These are phyloP conservation scores for Ambrosiella cleistominuta DNA, from an alignment of 2,329 filamentous ascomycete genomes.

Conservation along the genomic window DNA sequence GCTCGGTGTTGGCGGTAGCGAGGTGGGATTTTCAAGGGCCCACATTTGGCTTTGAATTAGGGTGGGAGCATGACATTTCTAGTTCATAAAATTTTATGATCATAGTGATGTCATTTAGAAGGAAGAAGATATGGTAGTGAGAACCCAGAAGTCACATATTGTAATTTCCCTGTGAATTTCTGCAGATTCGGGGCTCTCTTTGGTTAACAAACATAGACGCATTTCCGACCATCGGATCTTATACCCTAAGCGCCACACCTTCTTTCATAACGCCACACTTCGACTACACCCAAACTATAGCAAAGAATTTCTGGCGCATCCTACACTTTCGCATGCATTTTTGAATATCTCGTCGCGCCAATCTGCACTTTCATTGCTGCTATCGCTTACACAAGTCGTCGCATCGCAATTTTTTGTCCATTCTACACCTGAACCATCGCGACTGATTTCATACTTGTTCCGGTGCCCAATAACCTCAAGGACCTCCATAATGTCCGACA, in stretches of 20 bases:
- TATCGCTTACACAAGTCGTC: background rate
- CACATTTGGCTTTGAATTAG: background rate
- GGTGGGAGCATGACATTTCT: background rate
- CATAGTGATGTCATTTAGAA: background rate
- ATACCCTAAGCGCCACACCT: background rate
- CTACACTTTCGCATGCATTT: background rate
- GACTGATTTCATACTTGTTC: too few species aligned
- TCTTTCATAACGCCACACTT: background rate
- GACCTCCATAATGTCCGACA: background rate
- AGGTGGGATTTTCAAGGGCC: background rate
- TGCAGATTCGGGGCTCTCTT: background rate
- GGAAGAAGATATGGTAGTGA: background rate
- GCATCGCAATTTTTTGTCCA: background rate
- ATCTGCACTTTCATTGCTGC: background rate
- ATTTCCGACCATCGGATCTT: background rate
- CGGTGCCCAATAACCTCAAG: background rate
- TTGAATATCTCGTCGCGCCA: background rate
- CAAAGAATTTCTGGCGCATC: constrained; percentile 1
- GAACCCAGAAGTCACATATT: background rate
- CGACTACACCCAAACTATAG: background rate
- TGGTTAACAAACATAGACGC: background rate
- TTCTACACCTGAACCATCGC: too few species aligned
- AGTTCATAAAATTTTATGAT: too few species aligned
- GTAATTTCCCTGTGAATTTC: background rate
- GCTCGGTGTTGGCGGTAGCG: background rate